Evolutionary conservation across 768 basidiomycete genomes (phyloP).

Genomic region (Termitomyces sp.): DNA sequence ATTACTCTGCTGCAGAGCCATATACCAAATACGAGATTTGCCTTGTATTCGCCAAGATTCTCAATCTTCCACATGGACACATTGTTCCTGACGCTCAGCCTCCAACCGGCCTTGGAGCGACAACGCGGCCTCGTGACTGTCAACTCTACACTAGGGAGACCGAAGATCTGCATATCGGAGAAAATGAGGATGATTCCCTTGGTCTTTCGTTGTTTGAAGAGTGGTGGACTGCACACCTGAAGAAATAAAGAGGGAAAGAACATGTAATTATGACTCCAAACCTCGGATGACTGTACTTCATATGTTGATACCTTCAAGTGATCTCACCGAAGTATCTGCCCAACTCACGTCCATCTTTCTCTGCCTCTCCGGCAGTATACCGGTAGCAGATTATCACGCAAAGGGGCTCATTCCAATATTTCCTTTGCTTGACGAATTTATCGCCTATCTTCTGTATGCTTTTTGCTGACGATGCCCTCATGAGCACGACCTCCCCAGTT

Average conservation of each 20-base stretch:
- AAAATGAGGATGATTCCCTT: constrained; percentile 40
- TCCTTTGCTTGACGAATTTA: too few relatives aligned
- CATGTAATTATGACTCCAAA: neutral
- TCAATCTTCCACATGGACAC: constrained; percentile 69
- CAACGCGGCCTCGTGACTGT: constrained; percentile 76
- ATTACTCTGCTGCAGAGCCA: constrained; percentile 80
- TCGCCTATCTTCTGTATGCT: too few relatives aligned
- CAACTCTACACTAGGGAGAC: constrained; percentile 75
- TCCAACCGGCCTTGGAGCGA: constrained; percentile 61
- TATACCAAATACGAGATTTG: constrained; percentile 95
- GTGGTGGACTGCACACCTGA: constrained; percentile 72
- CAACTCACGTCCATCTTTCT: too few relatives aligned
- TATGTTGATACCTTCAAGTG: neutral
- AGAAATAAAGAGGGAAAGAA: constrained; percentile 7
- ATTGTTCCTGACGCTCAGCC: constrained; percentile 70
- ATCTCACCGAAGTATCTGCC: constrained; percentile 9
- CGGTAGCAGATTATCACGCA: too few relatives aligned
- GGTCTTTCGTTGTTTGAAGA: constrained; percentile 70
- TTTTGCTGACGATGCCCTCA: too few relatives aligned
- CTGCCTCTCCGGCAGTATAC: too few relatives aligned
- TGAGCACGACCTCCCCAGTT: constrained; percentile 34
- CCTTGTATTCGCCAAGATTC: constrained; percentile 67
- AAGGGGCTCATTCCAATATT: too few relatives aligned
- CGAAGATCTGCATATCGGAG: constrained; percentile 51
- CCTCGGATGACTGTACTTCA: neutral